Evolutionary conservation across 257 asterid species (phyloP).

Genomic region (Lantana camara): DNA sequence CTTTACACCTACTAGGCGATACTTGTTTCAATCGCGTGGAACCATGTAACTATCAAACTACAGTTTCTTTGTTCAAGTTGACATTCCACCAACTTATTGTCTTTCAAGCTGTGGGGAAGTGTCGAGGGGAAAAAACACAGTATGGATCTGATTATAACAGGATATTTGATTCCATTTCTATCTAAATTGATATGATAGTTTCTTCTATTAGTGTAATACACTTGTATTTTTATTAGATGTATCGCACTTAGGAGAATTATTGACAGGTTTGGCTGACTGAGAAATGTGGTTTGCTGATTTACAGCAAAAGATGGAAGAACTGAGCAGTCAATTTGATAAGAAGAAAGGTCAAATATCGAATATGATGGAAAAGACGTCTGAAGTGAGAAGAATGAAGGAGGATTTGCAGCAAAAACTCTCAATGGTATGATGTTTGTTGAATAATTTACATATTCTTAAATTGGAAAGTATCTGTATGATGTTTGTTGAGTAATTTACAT

Average conservation of each 20-base stretch:
- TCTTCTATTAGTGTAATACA: no score
- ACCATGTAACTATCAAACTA: no score
- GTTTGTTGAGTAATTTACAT: conserved; percentile 12
- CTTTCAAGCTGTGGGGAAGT: no score
- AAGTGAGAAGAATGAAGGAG: conserved; percentile 70
- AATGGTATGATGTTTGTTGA: conserved; percentile 49
- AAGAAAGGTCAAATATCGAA: conserved; percentile 60
- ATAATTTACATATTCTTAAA: conserved; percentile 16
- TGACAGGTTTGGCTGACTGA: conserved; percentile 28
- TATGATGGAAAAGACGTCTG: conserved; percentile 67
- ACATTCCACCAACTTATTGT: no score
- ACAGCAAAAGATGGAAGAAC: conserved; percentile 69
- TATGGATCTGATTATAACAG: no score
- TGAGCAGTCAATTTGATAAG: conserved; percentile 51
- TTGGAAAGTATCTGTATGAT: conserved; percentile 27
- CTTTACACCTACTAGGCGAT: no score
- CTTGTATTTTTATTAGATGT: no score
- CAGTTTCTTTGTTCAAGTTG: no score
- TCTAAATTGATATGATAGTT: no score
- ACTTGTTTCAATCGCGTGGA: no score
- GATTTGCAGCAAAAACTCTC: conserved; percentile 58
- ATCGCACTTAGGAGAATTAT: neutral
- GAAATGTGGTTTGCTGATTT: conserved; percentile 28
- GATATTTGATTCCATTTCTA: no score
- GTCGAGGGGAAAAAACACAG: no score